Conservation (phyloP, 768 basidiomycete genomes). For the Austroboletus eburneus region DNA sequence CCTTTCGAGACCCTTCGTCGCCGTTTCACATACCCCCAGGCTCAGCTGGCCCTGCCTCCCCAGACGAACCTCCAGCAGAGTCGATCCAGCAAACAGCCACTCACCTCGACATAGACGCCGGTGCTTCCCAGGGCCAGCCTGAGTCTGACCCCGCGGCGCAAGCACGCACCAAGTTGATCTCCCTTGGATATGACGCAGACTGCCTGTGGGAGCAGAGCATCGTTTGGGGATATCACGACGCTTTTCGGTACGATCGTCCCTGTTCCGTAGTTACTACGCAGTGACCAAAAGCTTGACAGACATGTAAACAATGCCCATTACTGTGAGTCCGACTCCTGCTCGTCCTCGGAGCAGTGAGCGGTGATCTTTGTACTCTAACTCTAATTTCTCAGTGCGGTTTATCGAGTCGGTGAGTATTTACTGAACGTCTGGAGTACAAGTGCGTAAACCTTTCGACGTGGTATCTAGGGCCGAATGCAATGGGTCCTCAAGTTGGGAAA, state of each 20-base stretch:
- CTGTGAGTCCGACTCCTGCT: conserved; percentile 35
- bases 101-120: no score
- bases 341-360: neutral
- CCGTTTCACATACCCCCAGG: conserved; percentile 65
- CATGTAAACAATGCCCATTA: conserved; percentile 80
- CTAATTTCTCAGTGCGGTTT: conserved; percentile 49
- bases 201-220: conserved; percentile 78
- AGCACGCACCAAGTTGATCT: conserved; percentile 40
- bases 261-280: neutral
- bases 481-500: conserved; percentile 60
- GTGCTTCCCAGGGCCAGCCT: no score
- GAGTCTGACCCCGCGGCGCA: conserved; percentile 29
- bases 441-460: neutral
- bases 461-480: conserved; percentile 55
- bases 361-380: neutral
- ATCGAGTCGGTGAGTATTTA: conserved; percentile 56
- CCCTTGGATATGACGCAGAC: conserved; percentile 52
- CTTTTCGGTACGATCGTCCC: conserved; percentile 52
- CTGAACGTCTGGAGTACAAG: neutral
- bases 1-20: conserved; percentile 59
- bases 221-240: conserved; percentile 78
- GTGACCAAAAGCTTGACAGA: conserved; percentile 31
- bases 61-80: conserved; percentile 38
- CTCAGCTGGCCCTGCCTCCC: conserved; percentile 53
- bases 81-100: neutral